Evolutionary conservation across 2,329 filamentous ascomycete genomes (phyloP), one percentile per base, ranked within the genome.

Genomic region (Stylonectria norvegica): DNA sequence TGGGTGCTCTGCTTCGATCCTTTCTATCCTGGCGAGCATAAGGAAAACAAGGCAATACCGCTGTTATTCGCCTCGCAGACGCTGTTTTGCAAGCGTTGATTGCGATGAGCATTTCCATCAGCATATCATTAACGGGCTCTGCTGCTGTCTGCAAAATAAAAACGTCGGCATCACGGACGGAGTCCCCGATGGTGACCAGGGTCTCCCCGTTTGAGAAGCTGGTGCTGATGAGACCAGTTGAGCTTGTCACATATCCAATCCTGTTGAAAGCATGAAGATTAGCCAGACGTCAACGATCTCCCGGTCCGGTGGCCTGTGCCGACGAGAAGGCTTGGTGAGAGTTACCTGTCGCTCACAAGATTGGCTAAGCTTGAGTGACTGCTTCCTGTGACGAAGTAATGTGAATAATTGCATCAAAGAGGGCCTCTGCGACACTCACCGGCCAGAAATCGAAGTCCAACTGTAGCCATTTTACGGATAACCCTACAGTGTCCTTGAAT

Each of bases 51-150:
- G 90, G 90, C 38, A 95, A 85, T 49, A 95, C 87, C 48, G 89
- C 90, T 12, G 90, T 95, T 68, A 96, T 95, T 51, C 90, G 86
- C 49, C 89, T 81, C 6, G 90, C 90, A 23, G 66, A 70, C 20
- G 72, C 72, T 17, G 70, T 74, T 16, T 69, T 68, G 75, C 89
- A 95, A 48, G 90, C 90, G 61, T 94, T 93, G 67, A 95, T 93
- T 82, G 95, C 94, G 69, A 96, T 95, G 50, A 96, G 78, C 29
- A 96, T 80, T 69, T 97, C 91, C 90, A 97, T 97, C 43, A 97
- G 78, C 38, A 89, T 89, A 64, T 96, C 89, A 69, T 97, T 97
- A 71, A 96, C 93, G 5, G 23, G 28, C 19, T 38, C 36, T 16
- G 36, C 9, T 10, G 27, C 27, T 6, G 27, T 30, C 15, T 30